Evolutionary conservation across 805 yeast species (phyloP).

Genomic region (Zygosaccharomyces pseudorouxii): DNA sequence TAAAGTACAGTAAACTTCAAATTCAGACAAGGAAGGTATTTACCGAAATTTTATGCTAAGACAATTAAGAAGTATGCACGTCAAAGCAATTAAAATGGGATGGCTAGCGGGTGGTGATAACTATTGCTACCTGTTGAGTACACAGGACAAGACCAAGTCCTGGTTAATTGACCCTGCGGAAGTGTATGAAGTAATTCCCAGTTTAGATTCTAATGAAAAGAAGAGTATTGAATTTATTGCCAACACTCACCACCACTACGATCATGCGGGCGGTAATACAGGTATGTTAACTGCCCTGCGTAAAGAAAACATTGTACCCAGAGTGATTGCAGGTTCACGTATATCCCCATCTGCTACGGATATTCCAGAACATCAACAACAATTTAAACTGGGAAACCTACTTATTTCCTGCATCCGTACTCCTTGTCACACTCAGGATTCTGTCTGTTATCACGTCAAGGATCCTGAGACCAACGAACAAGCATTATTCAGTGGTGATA

Average conservation of each 20-base stretch:
- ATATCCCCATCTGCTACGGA: conserved; percentile 53
- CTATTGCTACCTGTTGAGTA: conserved; percentile 70
- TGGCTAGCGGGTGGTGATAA: conserved; percentile 89
- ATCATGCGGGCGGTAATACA: conserved; percentile 86
- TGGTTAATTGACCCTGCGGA: conserved; percentile 94
- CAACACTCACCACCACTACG: conserved; percentile 95
- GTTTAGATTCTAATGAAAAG: conserved; percentile 36
- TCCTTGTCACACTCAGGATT: conserved; percentile 97
- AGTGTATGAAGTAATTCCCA: conserved; percentile 61
- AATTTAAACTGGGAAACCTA: conserved; percentile 38
- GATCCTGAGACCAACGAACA: conserved; percentile 59
- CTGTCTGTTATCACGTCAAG: conserved; percentile 76
- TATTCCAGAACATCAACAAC: conserved; percentile 68
- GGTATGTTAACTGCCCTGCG: conserved; percentile 27
- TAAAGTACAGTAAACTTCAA: neutral
- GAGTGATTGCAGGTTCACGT: conserved; percentile 67
- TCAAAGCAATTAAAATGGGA: conserved; percentile 81
- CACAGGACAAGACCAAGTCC: conserved; percentile 57
- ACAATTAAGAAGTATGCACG: conserved; percentile 61
- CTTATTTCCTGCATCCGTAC: conserved; percentile 81
- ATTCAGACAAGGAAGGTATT: neutral
- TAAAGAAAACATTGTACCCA: conserved; percentile 42
- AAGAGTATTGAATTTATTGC: conserved; percentile 68
- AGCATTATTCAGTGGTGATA: conserved; percentile 93
- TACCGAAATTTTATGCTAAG: conserved; percentile 7